Conservation (phyloP, 805 yeast genomes). For the Saitoella complicata region DNA sequence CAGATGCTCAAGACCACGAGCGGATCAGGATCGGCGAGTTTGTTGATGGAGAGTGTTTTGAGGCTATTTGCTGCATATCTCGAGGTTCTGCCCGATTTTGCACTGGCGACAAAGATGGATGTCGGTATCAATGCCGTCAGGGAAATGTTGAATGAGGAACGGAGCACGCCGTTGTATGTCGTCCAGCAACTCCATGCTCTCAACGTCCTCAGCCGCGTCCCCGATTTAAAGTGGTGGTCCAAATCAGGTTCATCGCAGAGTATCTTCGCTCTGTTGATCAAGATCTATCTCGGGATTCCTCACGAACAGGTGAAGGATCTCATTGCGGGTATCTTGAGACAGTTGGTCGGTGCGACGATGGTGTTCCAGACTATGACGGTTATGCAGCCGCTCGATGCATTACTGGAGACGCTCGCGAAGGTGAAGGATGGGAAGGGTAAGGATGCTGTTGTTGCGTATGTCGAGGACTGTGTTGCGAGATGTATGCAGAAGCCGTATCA, state of each 20-base stretch:
- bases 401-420: too few relatives aligned
- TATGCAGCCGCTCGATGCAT: too few relatives aligned
- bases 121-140: slow-evolving; percentile 1
- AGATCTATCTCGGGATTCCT: too few relatives aligned
- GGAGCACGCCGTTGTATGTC: not conserved
- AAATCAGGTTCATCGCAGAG: too few relatives aligned
- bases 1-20: not conserved
- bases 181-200: not conserved
- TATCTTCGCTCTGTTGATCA: too few relatives aligned
- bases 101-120: slow-evolving; percentile 3
- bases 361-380: not conserved
- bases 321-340: not conserved
- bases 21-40: not conserved
- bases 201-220: too few relatives aligned
- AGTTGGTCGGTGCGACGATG: not conserved
- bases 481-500: too few relatives aligned
- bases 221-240: too few relatives aligned
- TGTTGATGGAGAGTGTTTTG: slow-evolving; percentile 3
- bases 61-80: slow-evolving; percentile 4
- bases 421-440: too few relatives aligned
- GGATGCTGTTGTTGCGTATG: too few relatives aligned
- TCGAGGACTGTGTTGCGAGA: too few relatives aligned
- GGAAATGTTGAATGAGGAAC: not conserved
- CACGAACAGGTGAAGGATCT: too few relatives aligned
- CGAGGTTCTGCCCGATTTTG: slow-evolving; percentile 1